Base-by-base conservation (phyloP, 306 rosid species). In the Castanea crenata region DNA sequence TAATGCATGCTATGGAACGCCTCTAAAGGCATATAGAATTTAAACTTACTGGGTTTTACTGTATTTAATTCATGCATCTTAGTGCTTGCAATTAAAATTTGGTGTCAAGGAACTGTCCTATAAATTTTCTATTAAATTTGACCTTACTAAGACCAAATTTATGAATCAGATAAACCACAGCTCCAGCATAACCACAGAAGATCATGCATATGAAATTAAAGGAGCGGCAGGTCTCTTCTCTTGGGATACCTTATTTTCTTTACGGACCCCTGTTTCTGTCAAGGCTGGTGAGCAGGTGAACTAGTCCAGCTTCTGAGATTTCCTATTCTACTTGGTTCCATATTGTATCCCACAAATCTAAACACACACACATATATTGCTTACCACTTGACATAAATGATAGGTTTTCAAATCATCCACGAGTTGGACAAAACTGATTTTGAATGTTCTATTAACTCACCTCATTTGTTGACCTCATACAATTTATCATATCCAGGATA, bases 231-330 rank as follows among this genome's bases (percentile, higher is more conserved):
- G 99, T 44, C 96, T 95, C 74, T 95, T 95, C 87, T 86, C 96
- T 56, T 89, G 99, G 99, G 99, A 91, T 76, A 78, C 83, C 89
- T 77, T 95, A 41, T 95, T 95, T 78, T 85, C 96, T 59, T 73
- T 95, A 20, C 85, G 94, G 69, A 91, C 93, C 76, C 98, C 99
- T 3, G 85, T 88, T 83, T 46, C 98, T 78, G 74, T 93, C 76
- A 95, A 93, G 85, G 93, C 99, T 13, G 98, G 99, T 21, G 97
- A 89, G 64, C 99, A 95, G 97, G 99, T 90, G 69, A 78, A 73
- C 57, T 71, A 15, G 76, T 52, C 31, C 62, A 63, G 7, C 73
- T 4, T 29, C 67, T 76, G 31, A 58, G 70, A 34, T 81, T 49
- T 55, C 51, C 67, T 72, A 51, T 76, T 56, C 21, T 6, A 31